Evolutionary conservation across 1,284 basidiomycete genomes (phyloP), one percentile per base, ranked within the genome.

Genomic region (Boletellus deceptivus): DNA sequence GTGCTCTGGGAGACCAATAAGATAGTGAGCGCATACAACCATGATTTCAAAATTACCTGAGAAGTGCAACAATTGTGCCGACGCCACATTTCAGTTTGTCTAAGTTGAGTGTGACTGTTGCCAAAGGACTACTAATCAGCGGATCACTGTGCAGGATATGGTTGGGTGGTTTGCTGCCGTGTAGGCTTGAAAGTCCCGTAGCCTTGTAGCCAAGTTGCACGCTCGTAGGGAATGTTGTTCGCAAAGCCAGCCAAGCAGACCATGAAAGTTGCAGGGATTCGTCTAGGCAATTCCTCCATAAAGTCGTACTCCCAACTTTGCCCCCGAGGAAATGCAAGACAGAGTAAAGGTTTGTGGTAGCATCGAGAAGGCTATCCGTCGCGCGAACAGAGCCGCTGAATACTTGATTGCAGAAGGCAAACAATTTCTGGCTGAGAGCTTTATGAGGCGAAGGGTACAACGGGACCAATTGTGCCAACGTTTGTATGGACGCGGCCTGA

Each of bases 211-310:
- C 49, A 17, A 53, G 42, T 31, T 56, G 55, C 36, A 52, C 51
- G 42, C 59, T 69, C 22, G 56, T 56, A 29, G 69, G 66, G 58
- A 80, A 87, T 6, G 84, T 84, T 10, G 79, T 79, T 51, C 85
- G 72, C 41, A 90, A 52, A 9, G 72, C 66, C n/a, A 68, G 55
- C 59, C 87, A 78, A 9, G 85, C 76, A 49, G 70, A 72, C 81
- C 81, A 86, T 16, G 77, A 79, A 59, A 84, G 82, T 1, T 70
- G 69, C 38, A 91, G 54, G 0, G 82, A 80, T 39, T 86, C 84
- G 42, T 90, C 85, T 22, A 90, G 52, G 13, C 79, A 78, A 62
- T 86, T 89, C 54, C 83, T 76, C 89, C 89, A 91, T 11, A 84
- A 59, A 45, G 70, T 78, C 5, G 78, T 73, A n/a, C 83, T 81